Evolutionary conservation across 1,139 yeast species (phyloP).

Genomic region (Meyerozyma guilliermondii): DNA sequence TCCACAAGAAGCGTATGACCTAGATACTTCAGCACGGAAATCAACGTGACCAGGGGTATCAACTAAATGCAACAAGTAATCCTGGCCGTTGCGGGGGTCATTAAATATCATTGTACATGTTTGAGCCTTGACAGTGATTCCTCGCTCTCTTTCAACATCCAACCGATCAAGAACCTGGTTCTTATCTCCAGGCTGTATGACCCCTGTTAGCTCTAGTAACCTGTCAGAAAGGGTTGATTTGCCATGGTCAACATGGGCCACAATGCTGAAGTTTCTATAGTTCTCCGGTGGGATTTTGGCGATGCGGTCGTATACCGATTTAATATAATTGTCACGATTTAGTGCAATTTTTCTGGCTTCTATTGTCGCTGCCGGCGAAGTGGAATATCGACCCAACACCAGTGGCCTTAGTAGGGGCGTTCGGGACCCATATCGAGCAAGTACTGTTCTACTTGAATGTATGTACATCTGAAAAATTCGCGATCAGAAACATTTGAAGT

Average conservation of each 20-base stretch:
- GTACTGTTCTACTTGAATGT: not conserved
- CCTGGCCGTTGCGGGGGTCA: constrained; percentile 52
- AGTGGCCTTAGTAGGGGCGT: not conserved
- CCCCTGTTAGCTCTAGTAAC: constrained; percentile 81
- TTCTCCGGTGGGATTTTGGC: constrained; percentile 72
- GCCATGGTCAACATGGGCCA: constrained; percentile 97
- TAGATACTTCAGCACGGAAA: constrained; percentile 86
- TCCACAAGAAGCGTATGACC: constrained; percentile 94
- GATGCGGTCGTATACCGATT: constrained; percentile 49
- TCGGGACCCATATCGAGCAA: not conserved
- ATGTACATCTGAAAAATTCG: not conserved
- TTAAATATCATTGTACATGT: constrained; percentile 89
- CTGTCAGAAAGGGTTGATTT: constrained; percentile 90
- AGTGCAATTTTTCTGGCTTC: constrained; percentile 26
- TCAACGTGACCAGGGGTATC: constrained; percentile 99
- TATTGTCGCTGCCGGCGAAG: constrained; percentile 6
- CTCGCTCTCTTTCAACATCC: constrained; percentile 85
- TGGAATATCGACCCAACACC: not conserved
- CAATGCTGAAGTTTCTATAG: constrained; percentile 87
- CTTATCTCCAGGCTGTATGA: constrained; percentile 67
- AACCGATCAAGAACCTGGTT: constrained; percentile 88
- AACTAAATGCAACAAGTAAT: constrained; percentile 80
- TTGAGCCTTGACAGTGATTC: constrained; percentile 95
- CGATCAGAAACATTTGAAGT: not conserved
- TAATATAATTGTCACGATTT: constrained; percentile 29